phyloP scores from a whole-genome alignment of 305 asterid species.

The Nicotiana rustica region DNA sequence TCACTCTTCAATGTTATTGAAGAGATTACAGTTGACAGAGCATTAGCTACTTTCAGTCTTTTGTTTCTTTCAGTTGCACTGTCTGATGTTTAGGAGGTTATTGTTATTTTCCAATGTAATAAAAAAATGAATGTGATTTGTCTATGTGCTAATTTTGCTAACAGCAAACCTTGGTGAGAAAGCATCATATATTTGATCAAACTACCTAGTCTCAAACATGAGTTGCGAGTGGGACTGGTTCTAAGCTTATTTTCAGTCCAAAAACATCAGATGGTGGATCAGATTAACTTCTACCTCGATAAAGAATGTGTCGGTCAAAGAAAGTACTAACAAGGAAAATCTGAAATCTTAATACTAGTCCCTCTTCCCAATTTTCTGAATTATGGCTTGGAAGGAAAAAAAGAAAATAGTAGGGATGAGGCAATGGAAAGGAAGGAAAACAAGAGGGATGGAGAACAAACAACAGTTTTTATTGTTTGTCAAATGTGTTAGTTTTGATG shows the following conservation, averaged over 20 bases:
- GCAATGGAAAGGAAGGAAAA: neutral
- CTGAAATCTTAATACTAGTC: neutral
- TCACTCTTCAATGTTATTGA: constrained; percentile 7
- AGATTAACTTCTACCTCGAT: neutral
- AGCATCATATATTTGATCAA: too few species aligned
- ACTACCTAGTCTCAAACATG: constrained; percentile 14
- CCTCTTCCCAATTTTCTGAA: neutral
- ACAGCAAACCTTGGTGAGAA: constrained; percentile 2
- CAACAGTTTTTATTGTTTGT: neutral
- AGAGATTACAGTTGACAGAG: constrained; percentile 1
- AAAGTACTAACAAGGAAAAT: neutral
- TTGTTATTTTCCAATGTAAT: constrained; percentile 5
- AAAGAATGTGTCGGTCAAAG: neutral
- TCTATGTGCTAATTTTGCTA: constrained; percentile 13
- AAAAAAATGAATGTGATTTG: neutral
- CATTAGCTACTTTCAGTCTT: neutral
- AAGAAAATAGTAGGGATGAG: constrained; percentile 12
- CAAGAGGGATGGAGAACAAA: neutral
- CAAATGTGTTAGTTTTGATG: constrained; percentile 6
- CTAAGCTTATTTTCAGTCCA: constrained; percentile 22
- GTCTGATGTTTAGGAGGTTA: neutral
- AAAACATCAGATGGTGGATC: neutral
- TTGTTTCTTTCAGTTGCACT: constrained; percentile 14
- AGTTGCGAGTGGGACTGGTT: neutral
- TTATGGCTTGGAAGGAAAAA: constrained; percentile 15